Conservation (phyloP, 805 yeast genomes). For the Dipodascus albidus region DNA sequence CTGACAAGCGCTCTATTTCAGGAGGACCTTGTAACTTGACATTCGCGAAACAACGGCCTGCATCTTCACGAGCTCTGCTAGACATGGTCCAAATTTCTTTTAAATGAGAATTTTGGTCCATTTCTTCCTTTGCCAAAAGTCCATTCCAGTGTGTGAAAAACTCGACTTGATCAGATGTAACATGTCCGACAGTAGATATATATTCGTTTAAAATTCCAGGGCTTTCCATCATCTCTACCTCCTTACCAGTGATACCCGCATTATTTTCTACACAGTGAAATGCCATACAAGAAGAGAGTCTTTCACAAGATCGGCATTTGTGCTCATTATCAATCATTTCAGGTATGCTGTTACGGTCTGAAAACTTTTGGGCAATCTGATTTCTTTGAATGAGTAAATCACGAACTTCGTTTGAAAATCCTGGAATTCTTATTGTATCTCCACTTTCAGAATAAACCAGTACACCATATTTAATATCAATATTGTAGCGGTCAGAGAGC, state of each 20-base stretch:
- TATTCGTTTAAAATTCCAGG: constrained; percentile 46
- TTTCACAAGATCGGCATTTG: constrained; percentile 42
- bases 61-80: constrained; percentile 46
- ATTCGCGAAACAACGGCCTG: constrained; percentile 48
- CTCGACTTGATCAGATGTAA: constrained; percentile 34
- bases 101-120: constrained; percentile 37
- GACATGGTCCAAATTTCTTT: constrained; percentile 62
- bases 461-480: constrained; percentile 52
- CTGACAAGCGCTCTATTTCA: constrained; percentile 5
- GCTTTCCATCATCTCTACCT: constrained; percentile 37
- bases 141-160: constrained; percentile 69
- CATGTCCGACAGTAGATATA: constrained; percentile 38
- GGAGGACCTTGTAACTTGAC: constrained; percentile 29
- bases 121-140: constrained; percentile 64
- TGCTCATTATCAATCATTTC: constrained; percentile 11
- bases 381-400: constrained; percentile 66
- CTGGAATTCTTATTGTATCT: constrained; percentile 43
- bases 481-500: constrained; percentile 66
- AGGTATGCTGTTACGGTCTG: constrained; percentile 10
- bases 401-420: constrained; percentile 45
- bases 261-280: constrained; percentile 17
- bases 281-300: constrained; percentile 51
- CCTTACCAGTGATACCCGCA: constrained; percentile 21
- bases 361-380: constrained; percentile 45
- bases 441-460: constrained; percentile 62